A percentile compares a stretch with the other conserved stretches of the same genome.
Evolutionary conservation across 148 eudicot genomes (phyloP).

Genomic region (Vaccinium myrtillus): DNA sequence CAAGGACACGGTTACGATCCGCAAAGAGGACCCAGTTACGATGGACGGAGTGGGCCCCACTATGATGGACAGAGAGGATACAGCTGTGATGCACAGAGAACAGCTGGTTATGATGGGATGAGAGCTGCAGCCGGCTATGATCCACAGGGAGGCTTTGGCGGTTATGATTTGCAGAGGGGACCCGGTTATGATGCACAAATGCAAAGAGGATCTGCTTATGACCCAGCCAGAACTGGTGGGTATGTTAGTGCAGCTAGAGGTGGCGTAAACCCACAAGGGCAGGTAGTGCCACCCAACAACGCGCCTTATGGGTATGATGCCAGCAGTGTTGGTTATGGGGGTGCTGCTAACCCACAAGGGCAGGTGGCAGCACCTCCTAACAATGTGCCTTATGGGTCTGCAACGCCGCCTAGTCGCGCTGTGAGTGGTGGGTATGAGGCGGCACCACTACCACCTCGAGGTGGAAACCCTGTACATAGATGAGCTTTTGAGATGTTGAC

Average conservation of each 20-base stretch:
- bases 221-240: slow-evolving; percentile 31
- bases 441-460: slow-evolving; percentile 23
- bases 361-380: slow-evolving; percentile 36
- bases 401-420: slow-evolving; percentile 36
- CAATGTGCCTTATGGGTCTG: slow-evolving; percentile 36
- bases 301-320: slow-evolving; percentile 38
- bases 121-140: slow-evolving; percentile 37
- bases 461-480: slow-evolving; percentile 47
- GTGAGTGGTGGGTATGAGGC: slow-evolving; percentile 51
- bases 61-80: slow-evolving; percentile 32
- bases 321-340: slow-evolving; percentile 42
- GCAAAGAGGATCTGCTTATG: slow-evolving; percentile 41
- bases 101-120: slow-evolving; percentile 39
- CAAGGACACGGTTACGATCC: slow-evolving; percentile 33
- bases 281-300: slow-evolving; percentile 36
- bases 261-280: slow-evolving; percentile 45
- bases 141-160: slow-evolving; percentile 24
- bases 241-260: slow-evolving; percentile 42
- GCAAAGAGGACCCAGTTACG: slow-evolving; percentile 43
- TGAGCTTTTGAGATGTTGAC: slow-evolving; percentile 21
- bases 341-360: slow-evolving; percentile 40
- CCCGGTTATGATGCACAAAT: slow-evolving; percentile 23
- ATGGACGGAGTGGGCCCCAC: slow-evolving; percentile 22
- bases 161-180: slow-evolving; percentile 31
- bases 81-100: slow-evolving; percentile 26